Evolutionary conservation across 2,329 filamentous ascomycete genomes (phyloP), one percentile per base, ranked within the genome.

Genomic region (Talaromyces islandicus): DNA sequence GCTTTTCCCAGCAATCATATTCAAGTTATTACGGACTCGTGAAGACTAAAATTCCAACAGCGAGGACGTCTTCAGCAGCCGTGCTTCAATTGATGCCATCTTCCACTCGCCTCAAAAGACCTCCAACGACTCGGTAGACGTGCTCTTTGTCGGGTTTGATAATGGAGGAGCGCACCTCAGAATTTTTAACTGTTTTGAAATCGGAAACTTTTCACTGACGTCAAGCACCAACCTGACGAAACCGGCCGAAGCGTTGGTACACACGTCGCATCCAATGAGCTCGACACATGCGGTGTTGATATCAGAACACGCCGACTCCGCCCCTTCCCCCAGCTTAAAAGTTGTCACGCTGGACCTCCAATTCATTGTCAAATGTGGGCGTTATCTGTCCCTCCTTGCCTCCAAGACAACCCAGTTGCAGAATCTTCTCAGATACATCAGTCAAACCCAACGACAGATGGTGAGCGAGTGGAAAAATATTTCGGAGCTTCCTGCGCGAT

Each of bases 371-470:
- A 87, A 87, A 14, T 78, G 76, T 0, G 90, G 90, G 3, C 85
- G 92, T 59, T 90, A 95, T 68, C 78, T 97, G 2, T 90, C 92
- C 29, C 81, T 96, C 4, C 81, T 97, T 12, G 89, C 92, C 0
- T 91, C 89, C 17, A 96, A 95, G 68, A 88, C 91, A 4, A 95
- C 92, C 0, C 90, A 91, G 50, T 76, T 97, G 17, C 91, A 96
- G 67, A 96, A 94, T 64, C 75, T 97, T 12, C 78, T 97, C 7
- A 83, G 91, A 54, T 97, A 99, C 70, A 83, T 96, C 51, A 86
- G 86, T 59, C 91, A 96, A 70, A 87, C 89, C 0, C 86, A 94
- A 63, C 81, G 85, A 35, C 90, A 93, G 64, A 90, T 97, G 78
- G 80, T 87, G 25, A 82, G 86, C 3, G 92, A 96, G 71, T 96